Evolutionary conservation across 345 rosid genomes (phyloP), one percentile per base, ranked within the genome.

Genomic region (Brassica nigra): DNA sequence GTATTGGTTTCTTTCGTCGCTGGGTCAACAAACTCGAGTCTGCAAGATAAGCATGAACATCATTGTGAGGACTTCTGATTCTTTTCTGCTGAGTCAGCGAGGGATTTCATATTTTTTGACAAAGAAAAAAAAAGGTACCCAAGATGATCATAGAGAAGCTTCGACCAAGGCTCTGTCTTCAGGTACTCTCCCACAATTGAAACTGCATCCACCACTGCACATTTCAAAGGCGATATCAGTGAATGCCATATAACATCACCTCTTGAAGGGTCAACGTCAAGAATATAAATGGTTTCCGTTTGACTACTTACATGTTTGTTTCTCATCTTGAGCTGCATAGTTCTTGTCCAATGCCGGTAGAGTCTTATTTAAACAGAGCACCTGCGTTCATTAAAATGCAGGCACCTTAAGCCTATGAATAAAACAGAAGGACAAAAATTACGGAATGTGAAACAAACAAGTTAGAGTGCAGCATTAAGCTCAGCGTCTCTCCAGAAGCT

Each of bases 111-210:
- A 44, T 47, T 36, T 69, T 36, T 34, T 20, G 57, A n/a, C 30
- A 16, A 3, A 2, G 4, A 18, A 18, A 23, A 68, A 66, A 65
- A 52, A 12, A 15, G 23, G 75, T 89, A 94, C 98, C 91, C 87
- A 54, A 91, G 82, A 75, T 83, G 79, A 52, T 90, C 73, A 27
- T 90, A 85, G 76, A 92, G 80, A 81, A 89, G 86, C 84, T 86
- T 91, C 88, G 92, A 74, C 97, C 97, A 95, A 30, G 92, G 88
- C 76, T 91, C 92, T 62, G 89, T 87, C 70, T 86, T 90, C 85
- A 95, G 54, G 81, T 92, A 95, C 79, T 95, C 97, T 63, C 92
- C 91, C 42, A 91, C 63, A 59, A 90, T 88, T 52, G 90, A 85
- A 78, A 91, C 87, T 8, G 97, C 90, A 75, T 88, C 91, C 58